These are phyloP conservation scores for Boletus semigastroideus DNA, from an alignment of 1,284 basidiomycete genomes.

Conservation along the genomic window DNA sequence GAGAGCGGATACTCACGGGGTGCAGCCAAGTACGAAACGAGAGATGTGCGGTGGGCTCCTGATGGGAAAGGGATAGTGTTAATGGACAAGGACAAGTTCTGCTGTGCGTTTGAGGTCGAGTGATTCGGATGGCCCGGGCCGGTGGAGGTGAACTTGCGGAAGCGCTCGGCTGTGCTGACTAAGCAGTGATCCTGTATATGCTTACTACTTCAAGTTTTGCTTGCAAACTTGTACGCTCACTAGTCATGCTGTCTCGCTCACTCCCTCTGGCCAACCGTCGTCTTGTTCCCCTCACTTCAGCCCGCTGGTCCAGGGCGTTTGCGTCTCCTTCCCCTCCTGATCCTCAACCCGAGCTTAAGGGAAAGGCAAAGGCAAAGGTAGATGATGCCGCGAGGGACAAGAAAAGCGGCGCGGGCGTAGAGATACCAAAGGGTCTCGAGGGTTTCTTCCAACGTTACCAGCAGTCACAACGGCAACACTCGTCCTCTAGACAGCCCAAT, in stretches of 20 bases:
- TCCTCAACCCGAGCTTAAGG: conserved; percentile 22
- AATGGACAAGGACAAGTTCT: conserved; percentile 73
- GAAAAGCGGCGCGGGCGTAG: conserved; percentile 17
- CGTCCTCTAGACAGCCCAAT: conserved; percentile 32
- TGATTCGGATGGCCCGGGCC: conserved; percentile 2
- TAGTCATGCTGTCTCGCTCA: conserved; percentile 32
- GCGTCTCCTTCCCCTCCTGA: conserved; percentile 42
- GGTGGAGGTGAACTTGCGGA: not conserved
- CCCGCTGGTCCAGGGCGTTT: conserved; percentile 37
- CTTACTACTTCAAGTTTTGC: not conserved
- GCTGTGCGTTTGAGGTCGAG: conserved; percentile 80
- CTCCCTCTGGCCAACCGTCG: conserved; percentile 31
- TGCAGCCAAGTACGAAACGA: conserved; percentile 62
- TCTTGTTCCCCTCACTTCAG: conserved; percentile 6
- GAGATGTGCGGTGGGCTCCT: conserved; percentile 74
- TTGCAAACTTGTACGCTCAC: not conserved
- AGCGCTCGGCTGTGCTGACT: conserved; percentile 26
- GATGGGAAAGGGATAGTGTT: conserved; percentile 78
- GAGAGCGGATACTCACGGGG: conserved; percentile 1
- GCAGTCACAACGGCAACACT: conserved; percentile 44
- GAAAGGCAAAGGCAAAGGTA: conserved; percentile 42
- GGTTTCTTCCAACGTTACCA: conserved; percentile 79
- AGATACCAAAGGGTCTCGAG: conserved; percentile 58
- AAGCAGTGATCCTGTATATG: conserved; percentile 16
- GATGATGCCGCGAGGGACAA: conserved; percentile 26